Evolutionary conservation across 306 rosid species (phyloP).

Genomic region (Neltuma alba): DNA sequence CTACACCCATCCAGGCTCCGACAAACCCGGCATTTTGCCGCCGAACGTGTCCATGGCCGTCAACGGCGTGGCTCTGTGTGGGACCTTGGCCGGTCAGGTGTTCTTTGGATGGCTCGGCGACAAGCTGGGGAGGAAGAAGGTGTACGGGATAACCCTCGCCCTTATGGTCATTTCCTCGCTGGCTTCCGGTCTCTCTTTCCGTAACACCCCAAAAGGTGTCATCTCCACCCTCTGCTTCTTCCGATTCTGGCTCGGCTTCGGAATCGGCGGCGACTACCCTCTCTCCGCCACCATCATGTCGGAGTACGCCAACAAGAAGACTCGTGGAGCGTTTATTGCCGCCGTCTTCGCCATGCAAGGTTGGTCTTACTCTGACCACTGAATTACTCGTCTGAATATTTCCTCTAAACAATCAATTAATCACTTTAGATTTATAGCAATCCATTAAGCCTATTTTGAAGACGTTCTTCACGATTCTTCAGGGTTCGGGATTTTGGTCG

Average conservation of each 20-base stretch:
- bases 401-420: too few relatives aligned
- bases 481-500: conserved; percentile 45
- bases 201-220: conserved; percentile 32
- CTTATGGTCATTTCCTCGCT: conserved; percentile 49
- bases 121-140: conserved; percentile 51
- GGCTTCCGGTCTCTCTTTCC: conserved; percentile 51
- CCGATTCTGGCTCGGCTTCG: conserved; percentile 57
- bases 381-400: background rate
- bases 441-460: background rate
- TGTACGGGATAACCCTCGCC: conserved; percentile 50
- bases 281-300: conserved; percentile 66
- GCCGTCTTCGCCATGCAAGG: conserved; percentile 62
- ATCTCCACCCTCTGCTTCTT: conserved; percentile 55
- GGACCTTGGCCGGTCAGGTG: conserved; percentile 43
- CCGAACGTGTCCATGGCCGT: conserved; percentile 48
- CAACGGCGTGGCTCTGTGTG: conserved; percentile 52
- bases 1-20: conserved; percentile 21
- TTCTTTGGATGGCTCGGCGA: conserved; percentile 56
- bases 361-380: background rate
- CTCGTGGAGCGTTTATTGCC: conserved; percentile 48
- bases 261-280: conserved; percentile 58
- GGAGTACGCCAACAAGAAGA: conserved; percentile 45
- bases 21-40: conserved; percentile 48
- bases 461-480: background rate
- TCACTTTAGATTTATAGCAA: too few relatives aligned